Percentiles rank a stretch among this genome's conserved stretches.
phyloP scores from a whole-genome alignment of 257 asterid species.

The Voacanga thouarsii region DNA sequence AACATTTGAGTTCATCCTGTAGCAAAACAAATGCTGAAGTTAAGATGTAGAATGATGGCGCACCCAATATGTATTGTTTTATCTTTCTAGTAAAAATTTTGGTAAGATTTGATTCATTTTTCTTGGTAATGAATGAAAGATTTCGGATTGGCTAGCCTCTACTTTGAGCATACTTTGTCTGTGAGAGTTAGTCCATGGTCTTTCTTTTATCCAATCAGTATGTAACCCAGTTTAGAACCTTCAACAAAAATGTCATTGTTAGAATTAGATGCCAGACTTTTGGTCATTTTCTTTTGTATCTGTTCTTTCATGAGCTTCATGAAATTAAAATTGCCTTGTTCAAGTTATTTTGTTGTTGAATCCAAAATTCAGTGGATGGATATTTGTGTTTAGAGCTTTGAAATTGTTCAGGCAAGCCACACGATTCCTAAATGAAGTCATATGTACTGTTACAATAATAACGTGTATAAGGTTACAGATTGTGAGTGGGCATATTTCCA shows the following conservation, averaged over 20 bases:
- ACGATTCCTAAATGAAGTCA: no score
- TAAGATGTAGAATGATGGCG: background rate
- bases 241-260: background rate
- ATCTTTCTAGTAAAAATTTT: background rate
- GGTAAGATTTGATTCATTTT: background rate
- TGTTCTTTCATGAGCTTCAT: background rate
- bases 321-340: background rate
- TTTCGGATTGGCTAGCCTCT: background rate
- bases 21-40: background rate
- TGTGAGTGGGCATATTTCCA: no score
- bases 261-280: background rate
- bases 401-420: no score
- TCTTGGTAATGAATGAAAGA: background rate
- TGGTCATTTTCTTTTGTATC: background rate
- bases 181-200: slow-evolving; percentile 1
- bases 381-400: no score
- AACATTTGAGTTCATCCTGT: background rate
- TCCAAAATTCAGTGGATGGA: no score
- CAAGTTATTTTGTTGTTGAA: no score
- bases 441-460: no score
- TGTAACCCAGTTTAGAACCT: background rate
- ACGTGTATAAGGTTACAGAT: no score
- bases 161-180: background rate
- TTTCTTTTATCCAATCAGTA: background rate
- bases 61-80: background rate